Conservation (phyloP, 164 flowering plant species). For the Magnolia officinalis region DNA sequence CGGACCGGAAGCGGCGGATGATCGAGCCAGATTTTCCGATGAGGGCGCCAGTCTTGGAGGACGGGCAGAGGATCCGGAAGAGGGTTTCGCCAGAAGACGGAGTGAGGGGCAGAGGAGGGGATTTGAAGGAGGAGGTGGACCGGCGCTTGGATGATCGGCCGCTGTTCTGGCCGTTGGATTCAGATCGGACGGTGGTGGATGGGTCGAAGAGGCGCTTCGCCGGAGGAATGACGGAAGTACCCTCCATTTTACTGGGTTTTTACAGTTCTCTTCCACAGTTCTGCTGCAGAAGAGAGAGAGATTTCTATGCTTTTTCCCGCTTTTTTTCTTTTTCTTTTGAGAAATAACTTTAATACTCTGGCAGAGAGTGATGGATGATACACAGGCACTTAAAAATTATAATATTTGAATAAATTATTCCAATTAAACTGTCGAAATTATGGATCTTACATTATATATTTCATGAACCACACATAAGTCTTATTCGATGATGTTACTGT, state of each 20-base stretch:
- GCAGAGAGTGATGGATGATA: no score
- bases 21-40: slow-evolving; percentile 40
- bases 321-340: no score
- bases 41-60: slow-evolving; percentile 32
- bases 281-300: background rate
- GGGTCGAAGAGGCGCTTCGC: slow-evolving; percentile 1
- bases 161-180: slow-evolving; percentile 11
- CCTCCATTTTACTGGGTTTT: background rate
- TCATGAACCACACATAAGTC: no score
- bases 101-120: background rate
- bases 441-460: no score
- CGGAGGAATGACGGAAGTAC: background rate
- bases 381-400: no score
- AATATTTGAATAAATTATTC: no score
- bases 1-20: slow-evolving; percentile 35
- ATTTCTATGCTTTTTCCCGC: background rate
- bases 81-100: slow-evolving; percentile 23
- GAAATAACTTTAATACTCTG: no score
- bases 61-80: slow-evolving; percentile 41
- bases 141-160: background rate
- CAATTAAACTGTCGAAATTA: no score
- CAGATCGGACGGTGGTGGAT: slow-evolving; percentile 3
- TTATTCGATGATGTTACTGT: no score
- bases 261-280: background rate
- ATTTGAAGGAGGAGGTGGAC: slow-evolving; percentile 20